These are phyloP conservation scores for Lagenaria siceraria DNA, from an alignment of 306 rosid species.

Conservation along the genomic window DNA sequence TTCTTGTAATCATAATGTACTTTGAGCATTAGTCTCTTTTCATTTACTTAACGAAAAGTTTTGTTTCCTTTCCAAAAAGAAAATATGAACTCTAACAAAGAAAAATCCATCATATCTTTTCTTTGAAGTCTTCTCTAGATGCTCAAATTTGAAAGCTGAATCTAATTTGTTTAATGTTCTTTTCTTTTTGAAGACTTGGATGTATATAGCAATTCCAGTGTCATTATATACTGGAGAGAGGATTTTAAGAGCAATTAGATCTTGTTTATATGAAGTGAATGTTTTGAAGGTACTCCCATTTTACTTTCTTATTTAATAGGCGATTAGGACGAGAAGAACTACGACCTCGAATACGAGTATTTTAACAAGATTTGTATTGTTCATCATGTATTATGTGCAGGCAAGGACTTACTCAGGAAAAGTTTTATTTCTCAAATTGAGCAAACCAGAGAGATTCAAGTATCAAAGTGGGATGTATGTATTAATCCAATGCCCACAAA, in stretches of 20 bases:
- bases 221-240: conserved; percentile 58
- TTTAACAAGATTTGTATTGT: background rate
- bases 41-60: too few relatives aligned
- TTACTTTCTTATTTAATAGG: background rate
- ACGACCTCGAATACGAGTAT: background rate
- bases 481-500: conserved; percentile 83
- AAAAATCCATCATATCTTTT: background rate
- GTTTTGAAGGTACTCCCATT: conserved; percentile 45
- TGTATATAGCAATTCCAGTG: conserved; percentile 73
- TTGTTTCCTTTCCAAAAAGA: background rate
- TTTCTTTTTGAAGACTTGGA: conserved; percentile 57
- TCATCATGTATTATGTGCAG: conserved; percentile 20
- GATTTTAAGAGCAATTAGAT: conserved; percentile 63
- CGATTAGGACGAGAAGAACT: background rate
- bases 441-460: conserved; percentile 65
- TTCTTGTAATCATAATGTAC: too few relatives aligned
- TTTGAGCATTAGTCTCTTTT: too few relatives aligned
- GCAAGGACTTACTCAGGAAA: conserved; percentile 60
- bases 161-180: background rate
- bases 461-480: conserved; percentile 83
- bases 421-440: conserved; percentile 64
- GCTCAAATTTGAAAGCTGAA: background rate
- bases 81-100: background rate
- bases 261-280: conserved; percentile 54
- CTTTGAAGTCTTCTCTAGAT: background rate